These are phyloP conservation scores for Acanthamoeba divionensis DNA, from an alignment of 208 protist genomes.

Conservation along the genomic window DNA sequence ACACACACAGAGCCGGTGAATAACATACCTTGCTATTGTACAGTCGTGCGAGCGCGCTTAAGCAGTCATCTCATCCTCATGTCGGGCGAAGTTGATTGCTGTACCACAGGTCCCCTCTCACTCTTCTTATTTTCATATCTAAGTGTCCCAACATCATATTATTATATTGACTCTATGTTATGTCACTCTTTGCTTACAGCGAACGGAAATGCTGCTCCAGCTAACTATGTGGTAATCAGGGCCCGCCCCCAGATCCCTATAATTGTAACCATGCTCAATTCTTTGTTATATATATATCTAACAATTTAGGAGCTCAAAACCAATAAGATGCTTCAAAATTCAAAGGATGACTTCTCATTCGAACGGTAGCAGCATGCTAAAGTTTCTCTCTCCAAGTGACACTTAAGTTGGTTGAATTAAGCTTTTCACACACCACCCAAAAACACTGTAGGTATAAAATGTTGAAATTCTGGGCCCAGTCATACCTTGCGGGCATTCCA, in stretches of 20 bases:
- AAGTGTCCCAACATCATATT: too few species aligned
- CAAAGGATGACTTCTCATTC: background rate
- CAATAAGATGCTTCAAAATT: background rate
- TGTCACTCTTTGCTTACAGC: background rate
- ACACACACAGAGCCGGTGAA: background rate
- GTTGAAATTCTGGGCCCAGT: constrained; percentile 13
- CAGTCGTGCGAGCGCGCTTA: background rate
- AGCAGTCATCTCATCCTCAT: background rate
- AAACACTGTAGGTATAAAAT: too few species aligned
- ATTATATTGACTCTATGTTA: background rate
- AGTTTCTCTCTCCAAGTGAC: too few species aligned
- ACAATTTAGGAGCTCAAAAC: constrained; percentile 7
- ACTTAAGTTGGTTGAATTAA: too few species aligned
- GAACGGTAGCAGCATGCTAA: too few species aligned
- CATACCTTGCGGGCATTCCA: background rate
- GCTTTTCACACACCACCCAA: too few species aligned
- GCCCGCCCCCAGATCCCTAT: background rate
- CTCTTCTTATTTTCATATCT: background rate
- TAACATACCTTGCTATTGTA: constrained; percentile 34
- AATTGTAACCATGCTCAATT: background rate
- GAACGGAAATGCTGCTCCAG: background rate
- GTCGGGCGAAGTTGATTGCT: constrained; percentile 21
- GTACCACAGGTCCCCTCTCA: background rate
- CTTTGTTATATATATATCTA: background rate
- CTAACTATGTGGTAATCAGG: background rate